A percentile compares a stretch with the other conserved stretches of the same genome.
Evolutionary conservation across 495 filamentous ascomycete genomes (phyloP).

Genomic region (Penicillium verhagenii): DNA sequence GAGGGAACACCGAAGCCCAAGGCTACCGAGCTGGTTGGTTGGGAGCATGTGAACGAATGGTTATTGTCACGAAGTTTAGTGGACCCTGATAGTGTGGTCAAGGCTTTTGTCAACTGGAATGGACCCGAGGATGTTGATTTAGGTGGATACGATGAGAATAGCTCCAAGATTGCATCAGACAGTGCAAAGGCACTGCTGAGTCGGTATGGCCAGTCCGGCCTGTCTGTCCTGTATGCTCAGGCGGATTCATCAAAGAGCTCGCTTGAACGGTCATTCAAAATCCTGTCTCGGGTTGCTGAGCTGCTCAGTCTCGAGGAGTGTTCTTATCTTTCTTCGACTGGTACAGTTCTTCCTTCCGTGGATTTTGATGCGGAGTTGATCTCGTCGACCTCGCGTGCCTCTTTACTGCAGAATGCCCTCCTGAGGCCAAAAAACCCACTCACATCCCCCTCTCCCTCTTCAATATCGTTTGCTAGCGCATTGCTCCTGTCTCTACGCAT

Average conservation of each 20-base stretch:
- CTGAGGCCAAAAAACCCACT: conserved; percentile 62
- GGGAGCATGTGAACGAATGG: conserved; percentile 81
- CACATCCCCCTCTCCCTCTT: conserved; percentile 60
- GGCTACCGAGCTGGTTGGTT: conserved; percentile 46
- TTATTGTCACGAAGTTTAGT: conserved; percentile 61
- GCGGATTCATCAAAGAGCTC: conserved; percentile 56
- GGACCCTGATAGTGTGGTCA: conserved; percentile 51
- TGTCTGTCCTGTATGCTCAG: conserved; percentile 72
- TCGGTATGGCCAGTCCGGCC: conserved; percentile 68
- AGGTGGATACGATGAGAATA: conserved; percentile 60
- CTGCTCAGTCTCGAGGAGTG: conserved; percentile 60
- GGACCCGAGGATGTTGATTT: conserved; percentile 79
- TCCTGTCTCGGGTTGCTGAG: conserved; percentile 58
- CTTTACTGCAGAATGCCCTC: conserved; percentile 54
- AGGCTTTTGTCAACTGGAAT: conserved; percentile 71
- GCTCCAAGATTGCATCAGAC: conserved; percentile 48
- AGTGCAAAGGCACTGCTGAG: conserved; percentile 52
- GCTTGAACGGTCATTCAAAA: conserved; percentile 59
- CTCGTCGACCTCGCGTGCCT: conserved; percentile 43
- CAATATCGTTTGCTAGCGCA: conserved; percentile 63
- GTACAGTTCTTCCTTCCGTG: conserved; percentile 28
- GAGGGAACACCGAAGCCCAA: conserved; percentile 20
- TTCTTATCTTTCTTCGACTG: conserved; percentile 32
- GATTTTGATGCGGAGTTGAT: conserved; percentile 37
- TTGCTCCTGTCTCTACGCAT: conserved; percentile 67